These are phyloP conservation scores for Trametes coccinea DNA, from an alignment of 768 basidiomycete genomes.

Conservation along the genomic window DNA sequence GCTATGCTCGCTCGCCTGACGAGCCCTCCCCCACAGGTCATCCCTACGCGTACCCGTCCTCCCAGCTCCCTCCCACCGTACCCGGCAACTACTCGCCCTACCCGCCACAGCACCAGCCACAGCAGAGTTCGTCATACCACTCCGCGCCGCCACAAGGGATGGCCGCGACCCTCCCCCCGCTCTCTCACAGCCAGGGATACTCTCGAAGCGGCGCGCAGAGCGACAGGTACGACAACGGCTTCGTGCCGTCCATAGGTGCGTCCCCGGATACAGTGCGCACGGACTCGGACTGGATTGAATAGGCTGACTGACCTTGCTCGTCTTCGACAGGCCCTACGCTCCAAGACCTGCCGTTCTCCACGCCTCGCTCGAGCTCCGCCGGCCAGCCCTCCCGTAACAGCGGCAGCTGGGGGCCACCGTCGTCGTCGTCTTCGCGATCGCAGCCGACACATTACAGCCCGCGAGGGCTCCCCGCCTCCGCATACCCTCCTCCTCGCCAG, in stretches of 20 bases:
- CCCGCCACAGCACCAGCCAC: constrained; percentile 1
- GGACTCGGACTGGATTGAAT: background rate
- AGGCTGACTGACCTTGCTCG: background rate
- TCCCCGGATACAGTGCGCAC: background rate
- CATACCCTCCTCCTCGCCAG: constrained; percentile 4
- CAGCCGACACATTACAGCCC: constrained; percentile 6
- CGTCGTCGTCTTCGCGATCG: constrained; percentile 2
- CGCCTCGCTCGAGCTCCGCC: background rate
- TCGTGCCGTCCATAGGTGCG: constrained; percentile 16
- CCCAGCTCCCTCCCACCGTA: background rate
- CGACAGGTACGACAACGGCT: constrained; percentile 8
- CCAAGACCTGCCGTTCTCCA: constrained; percentile 21
- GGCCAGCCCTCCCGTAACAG: background rate
- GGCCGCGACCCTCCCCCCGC: constrained; percentile 12
- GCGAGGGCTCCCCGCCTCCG: background rate
- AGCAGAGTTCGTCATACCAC: constrained; percentile 11
- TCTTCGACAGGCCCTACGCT: constrained; percentile 17
- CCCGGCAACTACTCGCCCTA: constrained; percentile 1
- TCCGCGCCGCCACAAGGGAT: constrained; percentile 7
- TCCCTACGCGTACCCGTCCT: constrained; percentile 3
- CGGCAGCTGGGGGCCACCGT: constrained; percentile 6
- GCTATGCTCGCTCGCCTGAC: constrained; percentile 14
- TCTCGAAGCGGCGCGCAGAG: constrained; percentile 11
- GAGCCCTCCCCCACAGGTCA: background rate
- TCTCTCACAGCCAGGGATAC: constrained; percentile 9